phyloP scores from a whole-genome alignment of 768 basidiomycete species.

The Boletus sensibilis region DNA sequence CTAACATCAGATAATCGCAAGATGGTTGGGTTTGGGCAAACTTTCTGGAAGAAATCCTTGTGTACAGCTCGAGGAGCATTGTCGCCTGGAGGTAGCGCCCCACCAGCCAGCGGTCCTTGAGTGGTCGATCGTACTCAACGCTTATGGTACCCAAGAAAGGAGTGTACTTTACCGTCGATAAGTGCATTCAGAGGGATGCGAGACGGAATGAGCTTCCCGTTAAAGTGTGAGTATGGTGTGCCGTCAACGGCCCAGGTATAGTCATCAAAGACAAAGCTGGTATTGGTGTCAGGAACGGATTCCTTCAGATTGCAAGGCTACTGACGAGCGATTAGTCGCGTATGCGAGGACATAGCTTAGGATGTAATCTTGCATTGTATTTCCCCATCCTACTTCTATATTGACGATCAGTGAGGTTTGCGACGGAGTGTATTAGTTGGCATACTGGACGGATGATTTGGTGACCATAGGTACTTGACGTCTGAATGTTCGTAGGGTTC shows the following conservation, averaged over 20 bases:
- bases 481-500: not conserved
- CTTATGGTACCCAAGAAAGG: not conserved
- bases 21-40: not conserved
- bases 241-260: not conserved
- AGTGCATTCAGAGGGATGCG: not conserved
- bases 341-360: not conserved
- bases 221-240: not conserved
- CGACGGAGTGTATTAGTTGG: not conserved
- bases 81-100: not conserved
- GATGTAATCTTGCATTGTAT: conserved; percentile 1
- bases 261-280: not conserved
- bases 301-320: not conserved
- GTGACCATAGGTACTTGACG: not conserved
- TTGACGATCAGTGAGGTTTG: not conserved
- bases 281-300: not conserved
- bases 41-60: not conserved
- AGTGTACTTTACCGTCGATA: not conserved
- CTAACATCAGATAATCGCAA: not conserved
- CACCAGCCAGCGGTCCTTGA: not conserved
- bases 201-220: conserved; percentile 1
- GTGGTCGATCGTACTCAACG: not conserved
- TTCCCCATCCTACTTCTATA: not conserved
- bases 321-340: conserved; percentile 1
- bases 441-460: conserved; percentile 1
- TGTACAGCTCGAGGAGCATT: not conserved